phyloP scores from a whole-genome alignment of 208 protist genomes.

The Leishmania martiniquensis region DNA sequence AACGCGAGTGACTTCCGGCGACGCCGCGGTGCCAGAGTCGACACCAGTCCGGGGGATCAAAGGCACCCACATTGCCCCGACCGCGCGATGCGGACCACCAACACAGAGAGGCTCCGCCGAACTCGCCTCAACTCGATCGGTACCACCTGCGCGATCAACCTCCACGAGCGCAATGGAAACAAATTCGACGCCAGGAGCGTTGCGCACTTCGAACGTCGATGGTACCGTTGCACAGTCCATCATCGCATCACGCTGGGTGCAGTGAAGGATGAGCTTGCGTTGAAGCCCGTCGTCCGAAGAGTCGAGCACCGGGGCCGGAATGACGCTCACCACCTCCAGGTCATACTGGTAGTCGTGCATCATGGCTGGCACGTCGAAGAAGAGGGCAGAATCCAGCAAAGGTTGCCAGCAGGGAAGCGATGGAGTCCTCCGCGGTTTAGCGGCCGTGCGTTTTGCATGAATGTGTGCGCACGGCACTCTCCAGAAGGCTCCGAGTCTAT shows the following conservation, averaged over 20 bases:
- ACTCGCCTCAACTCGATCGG: constrained; percentile 1
- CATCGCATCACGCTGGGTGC: constrained; percentile 24
- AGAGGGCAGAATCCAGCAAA: not conserved
- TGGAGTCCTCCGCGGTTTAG: not conserved
- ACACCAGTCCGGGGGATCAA: not conserved
- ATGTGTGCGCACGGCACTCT: not conserved
- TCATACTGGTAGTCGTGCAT: constrained; percentile 29
- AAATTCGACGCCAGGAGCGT: constrained; percentile 11
- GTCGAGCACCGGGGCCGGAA: constrained; percentile 5
- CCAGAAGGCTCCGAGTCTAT: not conserved
- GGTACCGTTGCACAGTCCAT: constrained; percentile 16
- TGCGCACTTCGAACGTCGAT: constrained; percentile 30
- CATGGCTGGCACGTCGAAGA: not conserved
- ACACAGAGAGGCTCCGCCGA: constrained; percentile 11
- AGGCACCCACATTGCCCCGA: constrained; percentile 30
- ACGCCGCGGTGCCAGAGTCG: not conserved
- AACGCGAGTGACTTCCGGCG: not conserved
- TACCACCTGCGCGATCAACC: not conserved
- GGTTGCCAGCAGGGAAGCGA: too few relatives aligned
- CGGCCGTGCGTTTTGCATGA: not conserved
- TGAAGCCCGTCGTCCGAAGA: not conserved
- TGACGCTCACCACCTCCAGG: constrained; percentile 36
- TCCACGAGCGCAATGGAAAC: constrained; percentile 17
- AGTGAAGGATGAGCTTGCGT: constrained; percentile 16
- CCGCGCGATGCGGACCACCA: constrained; percentile 24